Evolutionary conservation across 495 filamentous ascomycete species (phyloP).

Genomic region (Bathelium albidoporum): DNA sequence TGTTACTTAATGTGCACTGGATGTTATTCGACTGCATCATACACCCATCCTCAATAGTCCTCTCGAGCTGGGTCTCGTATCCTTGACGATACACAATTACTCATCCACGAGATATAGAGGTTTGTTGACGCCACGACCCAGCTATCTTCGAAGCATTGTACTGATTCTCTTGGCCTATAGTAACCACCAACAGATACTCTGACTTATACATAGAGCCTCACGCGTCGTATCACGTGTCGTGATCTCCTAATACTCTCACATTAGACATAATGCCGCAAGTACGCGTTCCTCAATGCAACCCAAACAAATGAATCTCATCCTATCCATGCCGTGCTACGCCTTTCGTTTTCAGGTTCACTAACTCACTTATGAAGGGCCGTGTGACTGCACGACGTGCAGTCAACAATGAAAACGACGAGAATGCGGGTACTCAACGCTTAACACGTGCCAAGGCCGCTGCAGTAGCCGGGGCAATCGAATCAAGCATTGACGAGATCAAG

Average conservation of each 20-base stretch:
- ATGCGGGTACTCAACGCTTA: slow-evolving; percentile 63
- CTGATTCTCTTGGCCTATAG: neutral
- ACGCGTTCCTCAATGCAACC: neutral
- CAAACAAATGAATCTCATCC: neutral
- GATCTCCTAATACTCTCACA: neutral
- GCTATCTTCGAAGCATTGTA: neutral
- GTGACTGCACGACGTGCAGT: slow-evolving; percentile 49
- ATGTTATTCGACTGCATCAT: slow-evolving; percentile 6
- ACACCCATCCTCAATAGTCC: slow-evolving; percentile 5
- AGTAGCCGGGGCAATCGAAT: slow-evolving; percentile 46
- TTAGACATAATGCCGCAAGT: neutral
- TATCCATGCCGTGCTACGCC: neutral
- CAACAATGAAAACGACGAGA: slow-evolving; percentile 93
- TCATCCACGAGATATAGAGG: slow-evolving; percentile 1
- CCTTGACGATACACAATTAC: slow-evolving; percentile 11
- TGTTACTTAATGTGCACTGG: slow-evolving; percentile 9
- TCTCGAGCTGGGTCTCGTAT: slow-evolving; percentile 23
- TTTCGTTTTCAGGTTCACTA: neutral
- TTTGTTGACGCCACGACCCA: slow-evolving; percentile 1
- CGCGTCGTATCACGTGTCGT: neutral
- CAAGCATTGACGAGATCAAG: slow-evolving; percentile 47
- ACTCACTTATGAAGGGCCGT: neutral
- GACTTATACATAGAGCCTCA: neutral
- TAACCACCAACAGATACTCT: neutral
- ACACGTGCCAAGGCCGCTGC: slow-evolving; percentile 88